phyloP scores from a whole-genome alignment of 1,284 basidiomycete genomes.

The Sphagnurus paluster region DNA sequence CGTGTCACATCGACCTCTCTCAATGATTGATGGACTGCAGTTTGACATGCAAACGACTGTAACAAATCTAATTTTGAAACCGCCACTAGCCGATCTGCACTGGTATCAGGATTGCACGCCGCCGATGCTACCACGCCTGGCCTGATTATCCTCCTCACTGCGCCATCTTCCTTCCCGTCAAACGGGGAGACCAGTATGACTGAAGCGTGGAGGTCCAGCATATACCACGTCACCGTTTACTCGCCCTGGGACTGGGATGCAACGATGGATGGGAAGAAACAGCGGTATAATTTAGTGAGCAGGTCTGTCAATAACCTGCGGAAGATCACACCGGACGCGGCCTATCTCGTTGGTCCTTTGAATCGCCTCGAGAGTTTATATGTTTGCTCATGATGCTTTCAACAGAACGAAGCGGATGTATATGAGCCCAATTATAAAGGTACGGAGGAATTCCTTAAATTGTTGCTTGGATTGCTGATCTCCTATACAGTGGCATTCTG shows the following conservation, averaged over 20 bases:
- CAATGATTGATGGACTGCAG: no score
- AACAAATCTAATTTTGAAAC: conserved; percentile 37
- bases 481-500: conserved; percentile 49
- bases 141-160: conserved; percentile 41
- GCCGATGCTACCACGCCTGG: conserved; percentile 39
- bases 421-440: conserved; percentile 53
- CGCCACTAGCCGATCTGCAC: conserved; percentile 23
- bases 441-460: conserved; percentile 18
- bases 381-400: no score
- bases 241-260: conserved; percentile 44
- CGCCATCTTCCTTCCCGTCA: conserved; percentile 30
- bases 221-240: conserved; percentile 47
- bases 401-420: conserved; percentile 59
- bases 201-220: conserved; percentile 43
- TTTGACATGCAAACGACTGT: no score
- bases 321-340: conserved; percentile 46
- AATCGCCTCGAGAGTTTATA: no score
- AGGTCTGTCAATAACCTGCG: conserved; percentile 40
- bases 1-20: no score
- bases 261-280: conserved; percentile 36
- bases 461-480: background rate
- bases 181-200: conserved; percentile 45
- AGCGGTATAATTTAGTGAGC: conserved; percentile 34
- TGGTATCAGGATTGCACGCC: conserved; percentile 38
- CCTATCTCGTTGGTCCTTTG: conserved; percentile 43